Percentiles rank a stretch among this genome's conserved stretches.
phyloP scores from a whole-genome alignment of 1,284 basidiomycete species.

The Leccinum solheimii region DNA sequence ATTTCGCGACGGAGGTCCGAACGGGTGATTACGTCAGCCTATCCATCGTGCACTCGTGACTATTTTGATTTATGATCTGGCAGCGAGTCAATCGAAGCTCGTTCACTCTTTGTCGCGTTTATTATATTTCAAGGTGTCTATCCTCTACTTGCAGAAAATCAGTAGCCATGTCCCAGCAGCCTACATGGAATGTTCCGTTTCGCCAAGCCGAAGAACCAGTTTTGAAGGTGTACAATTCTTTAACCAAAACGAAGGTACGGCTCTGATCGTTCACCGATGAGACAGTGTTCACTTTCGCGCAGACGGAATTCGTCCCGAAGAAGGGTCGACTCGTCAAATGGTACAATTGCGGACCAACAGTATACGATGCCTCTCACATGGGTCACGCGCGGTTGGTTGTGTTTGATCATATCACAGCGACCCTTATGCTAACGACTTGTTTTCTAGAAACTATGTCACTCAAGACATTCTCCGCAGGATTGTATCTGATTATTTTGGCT shows the following conservation, averaged over 20 bases:
- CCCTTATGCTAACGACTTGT: constrained; percentile 13
- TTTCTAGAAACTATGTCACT: constrained; percentile 90
- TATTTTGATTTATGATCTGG: constrained; percentile 24
- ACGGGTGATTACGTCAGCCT: constrained; percentile 31
- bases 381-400: constrained; percentile 87
- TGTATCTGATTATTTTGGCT: constrained; percentile 94
- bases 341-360: constrained; percentile 99
- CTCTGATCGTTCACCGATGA: constrained; percentile 16
- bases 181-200: constrained; percentile 56
- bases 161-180: constrained; percentile 46
- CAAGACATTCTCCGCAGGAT: constrained; percentile 96
- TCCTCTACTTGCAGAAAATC: constrained; percentile 5
- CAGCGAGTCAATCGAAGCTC: constrained; percentile 22
- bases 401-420: constrained; percentile 12
- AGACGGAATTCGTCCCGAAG: constrained; percentile 78
- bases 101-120: constrained; percentile 10
- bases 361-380: constrained; percentile 99
- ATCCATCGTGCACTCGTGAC: background rate
- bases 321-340: constrained; percentile 90
- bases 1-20: background rate
- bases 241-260: constrained; percentile 87
- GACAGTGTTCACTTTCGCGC: constrained; percentile 1
- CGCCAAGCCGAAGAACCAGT: constrained; percentile 55
- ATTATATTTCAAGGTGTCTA: background rate
- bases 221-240: constrained; percentile 91